Evolutionary conservation across 495 filamentous ascomycete species (phyloP), one percentile per base, ranked within the genome.

Genomic region (Xylaria acuta): DNA sequence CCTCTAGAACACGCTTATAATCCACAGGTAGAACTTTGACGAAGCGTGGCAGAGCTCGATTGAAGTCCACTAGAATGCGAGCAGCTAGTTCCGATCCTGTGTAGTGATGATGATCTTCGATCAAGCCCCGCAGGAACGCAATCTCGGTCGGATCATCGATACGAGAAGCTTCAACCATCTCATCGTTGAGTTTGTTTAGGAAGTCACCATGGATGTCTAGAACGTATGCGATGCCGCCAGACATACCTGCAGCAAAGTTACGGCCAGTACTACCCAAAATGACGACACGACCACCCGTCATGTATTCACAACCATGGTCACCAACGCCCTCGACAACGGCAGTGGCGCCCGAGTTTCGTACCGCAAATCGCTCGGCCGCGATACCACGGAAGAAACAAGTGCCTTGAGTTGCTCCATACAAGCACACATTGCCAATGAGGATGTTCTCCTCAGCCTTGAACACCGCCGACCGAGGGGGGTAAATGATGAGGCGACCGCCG

Each of bases 211-310:
- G 89, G 84, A 97, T 92, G 76, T 99, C 96, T 22, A 99, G 88
- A 67, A 98, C 89, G 73, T 99, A 99, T 43, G 97, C 95, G 83
- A 99, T 98, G 85, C 96, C 96, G 76, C 96, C 96, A 77, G 95
- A 98, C 96, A 99, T 99, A 85, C 96, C 96, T 70, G 96, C 96
- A 77, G 97, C 96, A 77, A 99, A 99, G 87, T 99, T 99, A 73
- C 96, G 96, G n/a, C 96, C 96, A 77, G 94, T 97, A 77, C 91
- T 89, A 70, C 96, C 96, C 58, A 99, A 87, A 72, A 97, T 86
- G 70, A 99, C 84, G 47, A 98, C 90, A 79, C 97, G 94, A 78
- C 96, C 96, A 78, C 96, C 96, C 71, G 96, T 99, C 96, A 99
- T 99, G 88, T 99, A 99, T 85, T 99, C 96, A 79, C 95, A 98